Percentiles rank a stretch among this genome's conserved stretches.
These are phyloP conservation scores for Apiospora kogelbergensis DNA, from an alignment of 2,329 filamentous ascomycete genomes.

Conservation along the genomic window DNA sequence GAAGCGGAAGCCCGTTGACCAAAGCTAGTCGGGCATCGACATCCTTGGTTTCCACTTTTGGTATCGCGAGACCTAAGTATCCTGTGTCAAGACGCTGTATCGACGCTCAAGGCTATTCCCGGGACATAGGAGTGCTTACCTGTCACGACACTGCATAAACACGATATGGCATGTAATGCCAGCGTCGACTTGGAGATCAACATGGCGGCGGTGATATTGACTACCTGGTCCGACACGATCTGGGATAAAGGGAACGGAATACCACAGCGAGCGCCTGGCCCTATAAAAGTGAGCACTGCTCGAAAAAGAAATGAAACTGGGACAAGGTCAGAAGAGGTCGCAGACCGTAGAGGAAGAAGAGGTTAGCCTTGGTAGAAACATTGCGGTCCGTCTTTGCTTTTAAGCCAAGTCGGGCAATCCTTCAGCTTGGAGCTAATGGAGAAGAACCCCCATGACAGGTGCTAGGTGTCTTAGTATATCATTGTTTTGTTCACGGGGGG, in stretches of 20 bases:
- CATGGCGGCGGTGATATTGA: background rate
- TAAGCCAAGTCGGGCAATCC: background rate
- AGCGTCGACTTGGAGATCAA: slow-evolving; percentile 3
- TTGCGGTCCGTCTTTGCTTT: slow-evolving; percentile 1
- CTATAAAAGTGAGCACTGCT: background rate
- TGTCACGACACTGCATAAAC: background rate
- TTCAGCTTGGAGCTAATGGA: background rate
- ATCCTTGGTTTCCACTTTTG: background rate
- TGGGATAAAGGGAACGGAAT: background rate
- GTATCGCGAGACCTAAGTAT: background rate
- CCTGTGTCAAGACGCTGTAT: background rate
- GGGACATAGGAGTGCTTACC: background rate
- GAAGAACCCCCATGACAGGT: background rate
- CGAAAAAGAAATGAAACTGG: background rate
- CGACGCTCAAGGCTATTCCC: background rate
- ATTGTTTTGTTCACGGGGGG: background rate
- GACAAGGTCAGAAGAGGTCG: background rate
- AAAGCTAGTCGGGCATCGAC: slow-evolving; percentile 11
- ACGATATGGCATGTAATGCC: background rate
- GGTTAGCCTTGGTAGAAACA: background rate
- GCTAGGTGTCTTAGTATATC: background rate
- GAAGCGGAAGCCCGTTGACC: slow-evolving; percentile 24
- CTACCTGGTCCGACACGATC: background rate
- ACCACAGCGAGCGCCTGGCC: slow-evolving; percentile 7
- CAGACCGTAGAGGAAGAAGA: background rate